Evolutionary conservation across 2,329 filamentous ascomycete genomes (phyloP).

Genomic region (Esteya vermicola): DNA sequence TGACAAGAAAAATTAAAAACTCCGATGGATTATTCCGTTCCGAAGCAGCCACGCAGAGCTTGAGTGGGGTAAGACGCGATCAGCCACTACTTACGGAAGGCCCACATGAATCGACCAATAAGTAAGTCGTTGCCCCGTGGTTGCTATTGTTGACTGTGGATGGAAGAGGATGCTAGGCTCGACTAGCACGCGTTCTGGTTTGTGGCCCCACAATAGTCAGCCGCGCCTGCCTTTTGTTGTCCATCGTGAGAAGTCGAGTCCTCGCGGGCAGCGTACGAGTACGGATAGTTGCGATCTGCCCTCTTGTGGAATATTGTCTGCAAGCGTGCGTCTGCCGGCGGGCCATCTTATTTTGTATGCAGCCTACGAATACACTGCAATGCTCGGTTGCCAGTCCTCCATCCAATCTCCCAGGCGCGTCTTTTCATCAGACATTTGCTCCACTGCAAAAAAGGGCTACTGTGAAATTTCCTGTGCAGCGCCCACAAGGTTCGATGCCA

Average conservation of each 20-base stretch:
- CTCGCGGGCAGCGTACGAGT: not conserved
- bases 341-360: no score
- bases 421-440: not conserved
- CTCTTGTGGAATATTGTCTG: no score
- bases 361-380: no score
- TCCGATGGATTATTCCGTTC: not conserved
- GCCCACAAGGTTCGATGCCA: not conserved
- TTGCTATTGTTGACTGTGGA: slow-evolving; percentile 37
- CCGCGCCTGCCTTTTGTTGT: no score
- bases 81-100: slow-evolving; percentile 9
- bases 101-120: slow-evolving; percentile 26
- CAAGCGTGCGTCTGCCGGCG: no score
- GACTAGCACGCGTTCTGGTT: slow-evolving; percentile 1
- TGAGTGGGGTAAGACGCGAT: slow-evolving; percentile 7
- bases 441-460: not conserved
- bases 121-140: slow-evolving; percentile 36
- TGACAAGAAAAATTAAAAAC: not conserved
- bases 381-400: no score
- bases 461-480: not conserved
- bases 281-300: no score
- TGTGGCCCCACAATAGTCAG: no score
- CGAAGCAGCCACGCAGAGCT: not conserved
- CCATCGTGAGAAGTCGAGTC: no score
- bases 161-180: slow-evolving; percentile 6
- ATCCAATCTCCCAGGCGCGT: slow-evolving; percentile 1